A percentile compares a stretch with the other conserved stretches of the same genome.
phyloP scores from a whole-genome alignment of 139 green algal species.

The Eudorina sp. region DNA sequence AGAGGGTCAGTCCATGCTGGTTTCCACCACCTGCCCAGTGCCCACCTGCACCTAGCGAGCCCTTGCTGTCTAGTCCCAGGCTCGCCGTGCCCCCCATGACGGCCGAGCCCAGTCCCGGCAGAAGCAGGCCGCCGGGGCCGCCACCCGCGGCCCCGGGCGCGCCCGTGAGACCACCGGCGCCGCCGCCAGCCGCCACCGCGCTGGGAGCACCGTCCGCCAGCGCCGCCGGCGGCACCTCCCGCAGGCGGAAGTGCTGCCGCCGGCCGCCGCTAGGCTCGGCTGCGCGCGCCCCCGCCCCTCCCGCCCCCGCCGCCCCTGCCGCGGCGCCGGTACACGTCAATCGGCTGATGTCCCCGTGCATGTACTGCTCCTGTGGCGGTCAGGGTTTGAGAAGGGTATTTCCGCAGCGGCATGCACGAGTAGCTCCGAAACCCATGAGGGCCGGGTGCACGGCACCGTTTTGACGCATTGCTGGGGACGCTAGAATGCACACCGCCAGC shows the following conservation, averaged over 20 bases:
- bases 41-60: neutral
- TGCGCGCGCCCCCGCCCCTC: too few relatives aligned
- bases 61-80: neutral
- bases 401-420: neutral
- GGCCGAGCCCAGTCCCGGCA: neutral
- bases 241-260: conserved; percentile 8
- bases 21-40: too few relatives aligned
- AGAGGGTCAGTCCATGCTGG: too few relatives aligned
- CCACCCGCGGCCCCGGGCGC: neutral
- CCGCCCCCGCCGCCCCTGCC: neutral
- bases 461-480: too few relatives aligned
- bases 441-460: too few relatives aligned
- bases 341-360: conserved; percentile 31
- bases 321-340: neutral
- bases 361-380: conserved; percentile 33
- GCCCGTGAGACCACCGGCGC: neutral
- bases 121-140: neutral
- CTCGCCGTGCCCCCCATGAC: neutral
- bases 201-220: neutral
- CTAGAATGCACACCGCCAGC: too few relatives aligned
- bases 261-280: too few relatives aligned
- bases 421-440: too few relatives aligned
- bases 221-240: neutral
- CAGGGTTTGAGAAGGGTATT: neutral
- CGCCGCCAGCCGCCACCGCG: too few relatives aligned